Conservation (phyloP, 2,329 filamentous ascomycete species). For the Paramyrothecium roridum region DNA sequence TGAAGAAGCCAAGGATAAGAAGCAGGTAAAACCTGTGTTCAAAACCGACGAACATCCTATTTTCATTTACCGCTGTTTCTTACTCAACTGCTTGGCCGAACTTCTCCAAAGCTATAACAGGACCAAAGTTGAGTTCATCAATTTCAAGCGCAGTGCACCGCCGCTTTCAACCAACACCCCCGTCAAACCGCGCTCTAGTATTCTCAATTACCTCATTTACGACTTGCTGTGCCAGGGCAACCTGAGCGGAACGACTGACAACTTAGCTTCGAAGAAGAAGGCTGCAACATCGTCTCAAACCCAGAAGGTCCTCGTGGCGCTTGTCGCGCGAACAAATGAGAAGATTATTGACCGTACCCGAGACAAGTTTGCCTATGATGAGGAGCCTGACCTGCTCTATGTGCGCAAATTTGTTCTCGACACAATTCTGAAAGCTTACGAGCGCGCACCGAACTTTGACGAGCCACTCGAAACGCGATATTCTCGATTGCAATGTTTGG, state of each 20-base stretch:
- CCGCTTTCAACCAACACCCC: slow-evolving; percentile 81
- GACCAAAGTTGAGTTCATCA: slow-evolving; percentile 98
- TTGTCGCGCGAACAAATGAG: slow-evolving; percentile 87
- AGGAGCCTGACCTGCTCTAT: slow-evolving; percentile 81
- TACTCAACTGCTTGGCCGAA: slow-evolving; percentile 88
- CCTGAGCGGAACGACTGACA: slow-evolving; percentile 67
- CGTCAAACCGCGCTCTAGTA: slow-evolving; percentile 87
- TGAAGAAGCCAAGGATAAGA: slow-evolving; percentile 54
- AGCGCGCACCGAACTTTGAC: slow-evolving; percentile 74
- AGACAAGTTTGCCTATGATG: slow-evolving; percentile 64
- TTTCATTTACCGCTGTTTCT: slow-evolving; percentile 93
- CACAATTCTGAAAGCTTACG: slow-evolving; percentile 87
- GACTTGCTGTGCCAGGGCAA: slow-evolving; percentile 65
- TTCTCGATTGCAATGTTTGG: slow-evolving; percentile 78
- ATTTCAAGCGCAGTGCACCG: slow-evolving; percentile 90
- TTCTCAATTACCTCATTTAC: slow-evolving; percentile 90
- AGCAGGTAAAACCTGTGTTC: slow-evolving; percentile 70
- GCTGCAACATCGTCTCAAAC: slow-evolving; percentile 81
- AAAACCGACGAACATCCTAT: slow-evolving; percentile 92
- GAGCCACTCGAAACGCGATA: slow-evolving; percentile 86
- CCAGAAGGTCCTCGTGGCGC: slow-evolving; percentile 78
- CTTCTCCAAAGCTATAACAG: slow-evolving; percentile 88
- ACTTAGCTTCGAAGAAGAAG: slow-evolving; percentile 78
- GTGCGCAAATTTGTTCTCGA: slow-evolving; percentile 94
- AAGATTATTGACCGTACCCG: slow-evolving; percentile 55